Evolutionary conservation across 2,329 filamentous ascomycete genomes (phyloP).

Genomic region (Trematosphaeria pertusa): DNA sequence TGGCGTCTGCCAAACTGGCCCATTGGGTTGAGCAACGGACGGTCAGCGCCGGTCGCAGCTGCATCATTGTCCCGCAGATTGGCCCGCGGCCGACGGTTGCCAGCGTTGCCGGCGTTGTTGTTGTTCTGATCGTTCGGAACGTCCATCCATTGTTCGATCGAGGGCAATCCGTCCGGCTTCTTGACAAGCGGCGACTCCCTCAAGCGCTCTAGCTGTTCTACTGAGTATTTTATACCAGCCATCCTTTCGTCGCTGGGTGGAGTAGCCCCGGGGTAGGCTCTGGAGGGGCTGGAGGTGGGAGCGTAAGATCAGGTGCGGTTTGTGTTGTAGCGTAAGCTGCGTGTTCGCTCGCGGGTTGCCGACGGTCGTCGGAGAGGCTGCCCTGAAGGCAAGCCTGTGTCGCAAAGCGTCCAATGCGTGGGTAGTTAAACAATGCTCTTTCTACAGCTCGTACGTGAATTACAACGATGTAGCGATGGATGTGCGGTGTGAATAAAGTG

Average conservation of each 20-base stretch:
- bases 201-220: slow-evolving; percentile 77
- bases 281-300: slow-evolving; percentile 23
- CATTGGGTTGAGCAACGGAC: slow-evolving; percentile 44
- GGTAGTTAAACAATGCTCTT: slow-evolving; percentile 18
- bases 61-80: slow-evolving; percentile 36
- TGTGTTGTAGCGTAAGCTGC: slow-evolving; percentile 8
- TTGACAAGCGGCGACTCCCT: slow-evolving; percentile 82
- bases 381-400: slow-evolving; percentile 22
- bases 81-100: slow-evolving; percentile 33
- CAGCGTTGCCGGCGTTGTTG: slow-evolving; percentile 30
- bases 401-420: slow-evolving; percentile 25
- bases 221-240: slow-evolving; percentile 65
- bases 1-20: slow-evolving; percentile 43
- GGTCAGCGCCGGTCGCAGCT: slow-evolving; percentile 27
- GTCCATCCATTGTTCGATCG: slow-evolving; percentile 97
- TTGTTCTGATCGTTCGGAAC: slow-evolving; percentile 51
- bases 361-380: slow-evolving; percentile 21
- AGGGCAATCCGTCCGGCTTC: slow-evolving; percentile 80
- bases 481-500: slow-evolving; percentile 9
- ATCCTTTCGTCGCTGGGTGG: slow-evolving; percentile 29
- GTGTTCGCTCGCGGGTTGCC: slow-evolving; percentile 12
- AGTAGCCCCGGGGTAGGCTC: slow-evolving; percentile 12
- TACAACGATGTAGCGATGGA: slow-evolving; percentile 19
- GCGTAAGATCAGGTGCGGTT: slow-evolving; percentile 7
- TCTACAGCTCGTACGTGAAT: slow-evolving; percentile 16